Evolutionary conservation across 2,329 filamentous ascomycete genomes (phyloP).

Genomic region (Neopestalotiopsis clavispora): DNA sequence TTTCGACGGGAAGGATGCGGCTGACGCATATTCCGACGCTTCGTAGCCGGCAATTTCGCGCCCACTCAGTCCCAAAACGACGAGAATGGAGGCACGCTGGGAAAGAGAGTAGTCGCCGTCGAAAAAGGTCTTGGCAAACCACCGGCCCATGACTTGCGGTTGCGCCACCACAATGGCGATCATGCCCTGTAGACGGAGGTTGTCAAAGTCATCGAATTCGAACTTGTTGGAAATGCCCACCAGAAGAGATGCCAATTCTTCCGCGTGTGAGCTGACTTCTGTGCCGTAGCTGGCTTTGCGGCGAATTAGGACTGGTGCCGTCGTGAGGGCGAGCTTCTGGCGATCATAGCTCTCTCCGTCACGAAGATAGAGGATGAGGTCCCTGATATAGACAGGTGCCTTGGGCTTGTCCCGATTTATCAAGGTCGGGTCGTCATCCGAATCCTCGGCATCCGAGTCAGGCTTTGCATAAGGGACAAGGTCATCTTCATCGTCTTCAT

Average conservation of each 20-base stretch:
- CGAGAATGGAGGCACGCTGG: constrained; percentile 82
- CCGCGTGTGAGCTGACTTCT: constrained; percentile 83
- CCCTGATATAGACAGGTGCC: constrained; percentile 88
- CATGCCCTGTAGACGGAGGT: constrained; percentile 78
- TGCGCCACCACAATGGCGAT: constrained; percentile 80
- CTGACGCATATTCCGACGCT: constrained; percentile 53
- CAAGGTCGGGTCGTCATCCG: constrained; percentile 89
- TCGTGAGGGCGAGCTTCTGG: constrained; percentile 78
- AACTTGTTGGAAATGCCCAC: constrained; percentile 85
- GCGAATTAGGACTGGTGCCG: constrained; percentile 80
- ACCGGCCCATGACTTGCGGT: constrained; percentile 78
- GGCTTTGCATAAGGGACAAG: constrained; percentile 83
- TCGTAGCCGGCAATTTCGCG: constrained; percentile 84
- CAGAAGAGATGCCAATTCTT: constrained; percentile 78
- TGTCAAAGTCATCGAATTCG: constrained; percentile 78
- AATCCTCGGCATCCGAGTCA: constrained; percentile 87
- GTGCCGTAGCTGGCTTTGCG: constrained; percentile 88
- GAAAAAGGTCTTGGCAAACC: constrained; percentile 86
- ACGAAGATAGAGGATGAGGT: constrained; percentile 78
- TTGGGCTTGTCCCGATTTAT: constrained; percentile 82
- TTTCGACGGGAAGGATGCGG: constrained; percentile 77
- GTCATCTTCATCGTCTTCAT: constrained; percentile 62
- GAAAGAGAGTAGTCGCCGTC: constrained; percentile 89
- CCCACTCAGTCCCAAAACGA: constrained; percentile 79
- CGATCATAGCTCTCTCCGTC: constrained; percentile 85